Conservation (phyloP, 306 rosid genomes). For the Glycine soja region DNA sequence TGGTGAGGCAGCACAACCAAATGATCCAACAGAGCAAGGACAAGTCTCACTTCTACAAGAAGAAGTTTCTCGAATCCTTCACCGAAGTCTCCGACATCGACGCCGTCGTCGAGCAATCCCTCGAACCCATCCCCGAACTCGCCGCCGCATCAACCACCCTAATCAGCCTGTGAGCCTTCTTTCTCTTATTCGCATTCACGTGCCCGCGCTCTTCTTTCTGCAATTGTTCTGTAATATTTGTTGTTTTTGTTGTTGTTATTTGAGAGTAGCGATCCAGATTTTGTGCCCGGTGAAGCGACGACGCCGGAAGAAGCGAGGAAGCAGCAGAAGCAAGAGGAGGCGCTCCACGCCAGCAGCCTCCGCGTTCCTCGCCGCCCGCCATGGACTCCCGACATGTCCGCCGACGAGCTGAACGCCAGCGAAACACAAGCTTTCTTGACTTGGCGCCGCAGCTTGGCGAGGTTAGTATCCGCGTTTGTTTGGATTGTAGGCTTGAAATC, state of each 20-base stretch:
- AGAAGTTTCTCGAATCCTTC: conserved; percentile 83
- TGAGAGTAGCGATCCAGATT: conserved; percentile 65
- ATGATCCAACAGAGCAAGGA: conserved; percentile 82
- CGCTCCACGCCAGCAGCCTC: conserved; percentile 74
- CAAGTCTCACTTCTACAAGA: conserved; percentile 66
- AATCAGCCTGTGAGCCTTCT: conserved; percentile 63
- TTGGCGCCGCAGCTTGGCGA: conserved; percentile 92
- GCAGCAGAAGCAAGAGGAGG: conserved; percentile 78
- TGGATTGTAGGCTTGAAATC: neutral
- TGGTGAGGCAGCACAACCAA: conserved; percentile 92
- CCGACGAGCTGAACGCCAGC: conserved; percentile 82
- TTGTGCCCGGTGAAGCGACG: conserved; percentile 49
- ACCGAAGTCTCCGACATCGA: conserved; percentile 93
- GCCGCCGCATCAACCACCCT: conserved; percentile 60
- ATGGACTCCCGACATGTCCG: conserved; percentile 80
- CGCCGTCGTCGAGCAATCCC: conserved; percentile 76
- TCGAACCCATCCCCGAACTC: conserved; percentile 56
- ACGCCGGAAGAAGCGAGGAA: conserved; percentile 69
- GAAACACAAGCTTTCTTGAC: conserved; percentile 77
- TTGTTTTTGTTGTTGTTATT: neutral
- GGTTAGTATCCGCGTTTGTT: neutral
- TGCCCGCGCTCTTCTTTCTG: neutral
- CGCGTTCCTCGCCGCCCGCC: conserved; percentile 91
- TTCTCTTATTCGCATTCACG: neutral
- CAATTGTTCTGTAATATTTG: conserved; percentile 29